These are phyloP conservation scores for Zygoascus biomembranicola DNA, from an alignment of 805 yeast genomes.

Conservation along the genomic window DNA sequence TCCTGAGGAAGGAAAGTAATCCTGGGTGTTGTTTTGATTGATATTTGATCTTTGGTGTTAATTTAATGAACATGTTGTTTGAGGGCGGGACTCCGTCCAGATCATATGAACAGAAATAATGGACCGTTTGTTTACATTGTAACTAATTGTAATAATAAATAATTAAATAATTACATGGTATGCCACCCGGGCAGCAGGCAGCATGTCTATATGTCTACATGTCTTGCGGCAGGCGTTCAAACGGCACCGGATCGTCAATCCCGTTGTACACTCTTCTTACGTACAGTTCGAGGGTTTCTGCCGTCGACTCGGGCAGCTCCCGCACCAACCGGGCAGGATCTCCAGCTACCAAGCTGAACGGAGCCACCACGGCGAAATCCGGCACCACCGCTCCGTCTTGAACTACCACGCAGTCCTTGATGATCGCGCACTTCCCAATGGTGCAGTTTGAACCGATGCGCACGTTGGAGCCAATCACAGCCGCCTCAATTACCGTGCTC, in stretches of 20 bases:
- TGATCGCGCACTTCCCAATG: conserved; percentile 29
- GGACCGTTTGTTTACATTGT: neutral
- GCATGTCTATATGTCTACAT: no score
- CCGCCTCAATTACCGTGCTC: conserved; percentile 27
- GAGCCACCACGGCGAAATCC: conserved; percentile 29
- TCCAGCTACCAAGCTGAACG: conserved; percentile 25
- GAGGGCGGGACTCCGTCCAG: no score
- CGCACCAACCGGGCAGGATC: conserved; percentile 18
- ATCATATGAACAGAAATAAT: neutral
- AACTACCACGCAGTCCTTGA: conserved; percentile 32
- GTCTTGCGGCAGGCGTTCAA: neutral
- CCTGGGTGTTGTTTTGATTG: neutral
- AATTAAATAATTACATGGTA: neutral
- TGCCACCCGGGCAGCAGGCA: neutral
- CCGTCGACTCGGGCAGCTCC: conserved; percentile 27
- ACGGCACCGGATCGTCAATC: conserved; percentile 10
- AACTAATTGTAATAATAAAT: neutral
- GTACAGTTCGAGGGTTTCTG: conserved; percentile 23
- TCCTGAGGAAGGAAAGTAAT: conserved; percentile 24
- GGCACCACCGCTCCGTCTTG: conserved; percentile 28
- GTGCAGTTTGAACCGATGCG: conserved; percentile 28
- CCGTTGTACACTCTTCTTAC: conserved; percentile 26
- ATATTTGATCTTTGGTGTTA: conserved; percentile 1
- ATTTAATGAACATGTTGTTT: neutral
- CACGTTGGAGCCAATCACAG: conserved; percentile 32